Percentiles rank a stretch among this genome's conserved stretches.
phyloP scores from a whole-genome alignment of 179 eudicot species.

The Sideroxylon spinosum region DNA sequence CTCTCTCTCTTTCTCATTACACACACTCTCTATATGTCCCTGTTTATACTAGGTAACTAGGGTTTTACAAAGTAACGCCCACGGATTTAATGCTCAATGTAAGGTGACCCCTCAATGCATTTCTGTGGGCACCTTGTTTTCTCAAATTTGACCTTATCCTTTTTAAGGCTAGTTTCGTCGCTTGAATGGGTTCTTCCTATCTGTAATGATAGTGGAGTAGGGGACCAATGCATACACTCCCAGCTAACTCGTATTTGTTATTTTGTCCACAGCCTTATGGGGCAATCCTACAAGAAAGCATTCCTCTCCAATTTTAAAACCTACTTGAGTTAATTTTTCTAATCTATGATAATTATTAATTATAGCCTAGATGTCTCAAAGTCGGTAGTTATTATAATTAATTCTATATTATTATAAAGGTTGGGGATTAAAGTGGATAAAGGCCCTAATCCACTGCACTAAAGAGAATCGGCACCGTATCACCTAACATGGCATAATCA shows the following conservation, averaged over 20 bases:
- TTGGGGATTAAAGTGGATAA: too few relatives aligned
- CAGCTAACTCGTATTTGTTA: neutral
- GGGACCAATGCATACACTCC: constrained; percentile 12
- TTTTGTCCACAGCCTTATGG: neutral
- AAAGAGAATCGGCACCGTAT: neutral
- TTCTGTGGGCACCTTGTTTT: constrained; percentile 14
- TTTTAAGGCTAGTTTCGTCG: neutral
- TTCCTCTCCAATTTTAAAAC: neutral
- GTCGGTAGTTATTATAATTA: neutral
- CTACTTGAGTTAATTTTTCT: too few relatives aligned
- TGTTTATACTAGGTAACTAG: too few relatives aligned
- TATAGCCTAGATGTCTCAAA: neutral
- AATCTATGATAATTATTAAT: neutral
- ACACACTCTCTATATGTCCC: too few relatives aligned
- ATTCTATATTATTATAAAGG: too few relatives aligned
- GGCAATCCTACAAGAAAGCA: constrained; percentile 8
- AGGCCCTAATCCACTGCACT: neutral
- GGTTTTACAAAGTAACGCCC: constrained; percentile 13
- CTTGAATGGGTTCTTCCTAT: neutral
- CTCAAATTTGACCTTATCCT: neutral
- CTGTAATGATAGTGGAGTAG: constrained; percentile 9
- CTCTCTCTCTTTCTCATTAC: too few relatives aligned
- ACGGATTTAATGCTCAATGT: neutral
- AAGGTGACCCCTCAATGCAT: neutral
- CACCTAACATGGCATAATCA: neutral